These are phyloP conservation scores for Aspergillus fischeri DNA, from an alignment of 2,329 filamentous ascomycete species.

Conservation along the genomic window DNA sequence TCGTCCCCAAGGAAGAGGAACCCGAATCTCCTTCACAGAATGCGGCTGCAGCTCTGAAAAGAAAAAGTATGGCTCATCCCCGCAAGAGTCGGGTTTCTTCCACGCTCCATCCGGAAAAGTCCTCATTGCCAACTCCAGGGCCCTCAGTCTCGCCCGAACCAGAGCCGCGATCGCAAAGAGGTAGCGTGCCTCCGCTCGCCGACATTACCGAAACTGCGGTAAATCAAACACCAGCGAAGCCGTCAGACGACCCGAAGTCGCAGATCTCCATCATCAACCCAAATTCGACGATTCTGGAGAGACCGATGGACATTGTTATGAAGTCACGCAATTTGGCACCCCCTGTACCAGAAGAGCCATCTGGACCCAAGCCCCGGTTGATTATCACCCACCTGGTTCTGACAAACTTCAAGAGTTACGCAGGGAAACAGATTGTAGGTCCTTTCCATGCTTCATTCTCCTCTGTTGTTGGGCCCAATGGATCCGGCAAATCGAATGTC, in stretches of 20 bases:
- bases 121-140: slow-evolving; percentile 46
- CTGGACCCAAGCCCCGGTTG: slow-evolving; percentile 75
- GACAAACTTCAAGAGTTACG: slow-evolving; percentile 99
- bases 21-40: slow-evolving; percentile 54
- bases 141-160: slow-evolving; percentile 53
- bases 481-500: slow-evolving; percentile 97
- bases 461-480: slow-evolving; percentile 95
- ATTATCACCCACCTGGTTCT: slow-evolving; percentile 90
- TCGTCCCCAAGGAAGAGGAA: slow-evolving; percentile 40
- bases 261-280: slow-evolving; percentile 63
- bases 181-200: slow-evolving; percentile 57
- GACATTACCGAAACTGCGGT: slow-evolving; percentile 68
- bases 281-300: slow-evolving; percentile 74
- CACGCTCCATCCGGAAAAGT: slow-evolving; percentile 35
- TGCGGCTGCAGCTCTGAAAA: slow-evolving; percentile 58
- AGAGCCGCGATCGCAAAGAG: slow-evolving; percentile 32
- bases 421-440: slow-evolving; percentile 88
- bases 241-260: slow-evolving; percentile 42
- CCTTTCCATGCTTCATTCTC: slow-evolving; percentile 97
- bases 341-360: slow-evolving; percentile 65
- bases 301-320: slow-evolving; percentile 88
- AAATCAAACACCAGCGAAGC: slow-evolving; percentile 55
- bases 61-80: slow-evolving; percentile 55
- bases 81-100: slow-evolving; percentile 41
- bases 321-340: slow-evolving; percentile 72